These are phyloP conservation scores for Hymenoscyphus albidus DNA, from an alignment of 2,329 filamentous ascomycete genomes.

Conservation along the genomic window DNA sequence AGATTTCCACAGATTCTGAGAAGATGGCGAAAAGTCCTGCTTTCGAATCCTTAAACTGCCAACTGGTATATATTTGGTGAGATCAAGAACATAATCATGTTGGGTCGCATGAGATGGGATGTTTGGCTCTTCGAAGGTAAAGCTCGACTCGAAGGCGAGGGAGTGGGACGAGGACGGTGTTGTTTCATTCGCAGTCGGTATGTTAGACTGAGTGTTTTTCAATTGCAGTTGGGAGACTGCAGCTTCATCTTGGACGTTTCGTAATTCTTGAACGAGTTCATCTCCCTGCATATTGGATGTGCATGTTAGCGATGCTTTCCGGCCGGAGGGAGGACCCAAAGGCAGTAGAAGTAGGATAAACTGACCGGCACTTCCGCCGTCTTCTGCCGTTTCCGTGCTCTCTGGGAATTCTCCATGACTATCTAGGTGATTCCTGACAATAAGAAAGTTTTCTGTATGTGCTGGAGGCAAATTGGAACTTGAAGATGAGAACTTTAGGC, in stretches of 20 bases:
- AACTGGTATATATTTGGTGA: slow-evolving; percentile 29
- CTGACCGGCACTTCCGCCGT: not conserved
- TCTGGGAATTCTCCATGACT: not conserved
- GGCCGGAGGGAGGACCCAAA: not conserved
- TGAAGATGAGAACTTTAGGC: not conserved
- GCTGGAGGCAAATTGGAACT: not conserved
- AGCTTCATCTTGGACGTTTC: not conserved
- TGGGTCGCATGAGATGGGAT: not conserved
- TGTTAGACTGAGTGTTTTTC: not conserved
- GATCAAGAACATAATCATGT: slow-evolving; percentile 19
- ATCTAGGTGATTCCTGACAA: not conserved
- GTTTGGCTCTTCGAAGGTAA: slow-evolving; percentile 5
- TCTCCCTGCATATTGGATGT: not conserved
- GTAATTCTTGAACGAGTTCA: not conserved
- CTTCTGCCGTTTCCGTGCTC: not conserved
- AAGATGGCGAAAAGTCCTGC: slow-evolving; percentile 11
- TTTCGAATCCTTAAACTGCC: slow-evolving; percentile 26
- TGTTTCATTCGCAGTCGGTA: not conserved
- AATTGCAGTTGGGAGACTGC: not conserved
- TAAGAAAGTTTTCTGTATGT: not conserved
- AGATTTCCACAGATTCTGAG: slow-evolving; percentile 12
- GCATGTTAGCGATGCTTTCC: not conserved
- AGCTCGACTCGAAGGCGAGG: slow-evolving; percentile 12
- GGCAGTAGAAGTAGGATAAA: not conserved
- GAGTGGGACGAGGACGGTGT: not conserved